A percentile compares a stretch with the other conserved stretches of the same genome.
These are phyloP conservation scores for Cymbidium sinense DNA, from an alignment of 106 monocot species.

Conservation along the genomic window DNA sequence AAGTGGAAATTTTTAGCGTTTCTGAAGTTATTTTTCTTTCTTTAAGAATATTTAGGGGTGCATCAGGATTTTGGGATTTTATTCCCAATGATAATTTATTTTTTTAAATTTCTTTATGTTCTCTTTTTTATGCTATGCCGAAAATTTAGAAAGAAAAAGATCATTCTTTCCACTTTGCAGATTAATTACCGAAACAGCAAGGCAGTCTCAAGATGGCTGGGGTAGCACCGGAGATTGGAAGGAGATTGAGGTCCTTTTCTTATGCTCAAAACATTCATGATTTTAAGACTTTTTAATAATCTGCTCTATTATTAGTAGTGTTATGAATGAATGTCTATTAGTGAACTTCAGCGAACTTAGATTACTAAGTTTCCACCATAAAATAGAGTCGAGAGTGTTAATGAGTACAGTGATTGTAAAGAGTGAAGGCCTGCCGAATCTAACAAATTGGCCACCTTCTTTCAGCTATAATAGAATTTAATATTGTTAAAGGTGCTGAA, in stretches of 20 bases:
- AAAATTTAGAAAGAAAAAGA: background rate
- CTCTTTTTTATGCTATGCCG: background rate
- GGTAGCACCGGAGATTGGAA: slow-evolving; percentile 58
- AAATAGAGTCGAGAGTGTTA: too few relatives aligned
- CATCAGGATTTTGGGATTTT: background rate
- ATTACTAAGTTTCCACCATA: too few relatives aligned
- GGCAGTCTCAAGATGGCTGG: slow-evolving; percentile 61
- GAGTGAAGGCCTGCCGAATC: background rate
- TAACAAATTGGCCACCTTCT: background rate
- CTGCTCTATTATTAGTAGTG: background rate
- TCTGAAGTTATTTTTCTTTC: too few relatives aligned
- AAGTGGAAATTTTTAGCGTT: too few relatives aligned
- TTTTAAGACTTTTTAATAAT: background rate
- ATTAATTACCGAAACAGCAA: slow-evolving; percentile 78
- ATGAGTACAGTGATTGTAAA: too few relatives aligned
- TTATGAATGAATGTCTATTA: too few relatives aligned
- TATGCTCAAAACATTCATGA: background rate
- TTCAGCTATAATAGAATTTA: background rate
- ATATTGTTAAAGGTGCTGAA: background rate
- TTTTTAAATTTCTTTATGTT: background rate
- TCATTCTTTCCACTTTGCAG: slow-evolving; percentile 22
- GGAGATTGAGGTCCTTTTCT: slow-evolving; percentile 59
- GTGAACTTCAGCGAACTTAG: too few relatives aligned
- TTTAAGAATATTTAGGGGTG: background rate
- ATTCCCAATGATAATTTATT: background rate